Percentiles rank a stretch among this genome's conserved stretches.
These are phyloP conservation scores for Diversispora eburnea DNA, from an alignment of 192 early-diverging fungal species.

Conservation along the genomic window DNA sequence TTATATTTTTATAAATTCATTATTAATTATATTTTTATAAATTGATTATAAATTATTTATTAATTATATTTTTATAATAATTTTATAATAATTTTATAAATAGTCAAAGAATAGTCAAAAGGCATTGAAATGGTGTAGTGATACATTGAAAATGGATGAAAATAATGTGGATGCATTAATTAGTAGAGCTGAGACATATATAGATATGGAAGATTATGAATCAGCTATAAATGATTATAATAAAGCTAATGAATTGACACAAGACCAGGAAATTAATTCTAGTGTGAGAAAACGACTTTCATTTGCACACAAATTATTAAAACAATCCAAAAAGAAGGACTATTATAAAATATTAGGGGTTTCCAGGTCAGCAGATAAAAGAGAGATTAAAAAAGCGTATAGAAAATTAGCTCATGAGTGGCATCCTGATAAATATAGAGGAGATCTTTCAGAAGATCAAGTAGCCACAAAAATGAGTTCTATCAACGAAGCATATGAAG, in stretches of 20 bases:
- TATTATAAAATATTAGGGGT: slow-evolving; percentile 97
- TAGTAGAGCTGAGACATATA: slow-evolving; percentile 63
- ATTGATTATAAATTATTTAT: not conserved
- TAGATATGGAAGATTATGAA: slow-evolving; percentile 72
- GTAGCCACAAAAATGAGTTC: slow-evolving; percentile 88
- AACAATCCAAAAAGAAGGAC: slow-evolving; percentile 66
- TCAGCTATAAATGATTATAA: slow-evolving; percentile 70
- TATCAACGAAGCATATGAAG: slow-evolving; percentile 91
- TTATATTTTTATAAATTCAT: not conserved
- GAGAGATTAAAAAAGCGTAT: slow-evolving; percentile 91
- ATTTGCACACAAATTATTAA: slow-evolving; percentile 57
- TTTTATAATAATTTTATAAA: slow-evolving; percentile 1
- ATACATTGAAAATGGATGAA: slow-evolving; percentile 65
- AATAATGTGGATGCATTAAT: slow-evolving; percentile 71
- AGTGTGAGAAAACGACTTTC: slow-evolving; percentile 52
- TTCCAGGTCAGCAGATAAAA: slow-evolving; percentile 59
- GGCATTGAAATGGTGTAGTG: slow-evolving; percentile 64
- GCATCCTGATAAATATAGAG: slow-evolving; percentile 78
- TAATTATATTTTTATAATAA: not conserved
- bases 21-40: not conserved
- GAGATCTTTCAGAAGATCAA: slow-evolving; percentile 70
- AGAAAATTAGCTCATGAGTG: slow-evolving; percentile 84
- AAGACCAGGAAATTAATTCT: slow-evolving; percentile 46
- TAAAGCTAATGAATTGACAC: slow-evolving; percentile 61
- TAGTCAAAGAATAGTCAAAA: slow-evolving; percentile 52